Percentiles rank a stretch among this genome's conserved stretches.
Conservation (phyloP, 2,329 filamentous ascomycete species). For the Verticillium alfalfae region DNA sequence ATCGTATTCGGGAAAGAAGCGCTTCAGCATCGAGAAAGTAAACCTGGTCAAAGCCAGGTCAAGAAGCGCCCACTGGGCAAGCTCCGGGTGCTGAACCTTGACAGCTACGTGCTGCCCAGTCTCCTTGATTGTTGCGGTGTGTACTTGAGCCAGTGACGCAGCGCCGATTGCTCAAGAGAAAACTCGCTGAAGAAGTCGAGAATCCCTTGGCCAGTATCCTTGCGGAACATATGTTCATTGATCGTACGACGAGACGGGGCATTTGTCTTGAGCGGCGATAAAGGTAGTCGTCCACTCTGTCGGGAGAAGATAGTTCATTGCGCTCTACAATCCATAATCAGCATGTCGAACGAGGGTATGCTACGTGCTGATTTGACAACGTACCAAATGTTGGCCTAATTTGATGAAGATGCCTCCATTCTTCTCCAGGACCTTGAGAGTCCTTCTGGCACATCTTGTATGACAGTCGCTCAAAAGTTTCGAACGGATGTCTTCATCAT, state of each 20-base stretch:
- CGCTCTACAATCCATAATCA: constrained; percentile 52
- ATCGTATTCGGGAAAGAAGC: constrained; percentile 96
- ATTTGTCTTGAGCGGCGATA: constrained; percentile 94
- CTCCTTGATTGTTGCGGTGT: constrained; percentile 76
- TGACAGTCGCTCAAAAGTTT: constrained; percentile 76
- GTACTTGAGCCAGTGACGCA: constrained; percentile 90
- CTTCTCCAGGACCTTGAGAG: constrained; percentile 80
- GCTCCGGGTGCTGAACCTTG: constrained; percentile 87
- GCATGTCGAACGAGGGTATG: background rate
- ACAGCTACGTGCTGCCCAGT: constrained; percentile 86
- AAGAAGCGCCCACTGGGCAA: constrained; percentile 85
- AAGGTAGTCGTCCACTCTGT: constrained; percentile 93
- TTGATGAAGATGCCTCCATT: constrained; percentile 99
- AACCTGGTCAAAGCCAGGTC: constrained; percentile 83
- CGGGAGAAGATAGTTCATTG: constrained; percentile 90
- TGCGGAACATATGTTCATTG: constrained; percentile 81
- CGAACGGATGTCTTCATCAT: constrained; percentile 60
- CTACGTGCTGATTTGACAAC: constrained; percentile 6
- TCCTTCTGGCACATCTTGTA: constrained; percentile 85
- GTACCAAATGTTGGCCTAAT: constrained; percentile 82
- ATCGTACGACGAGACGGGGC: constrained; percentile 84
- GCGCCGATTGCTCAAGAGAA: constrained; percentile 73
- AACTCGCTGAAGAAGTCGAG: constrained; percentile 86
- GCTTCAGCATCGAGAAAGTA: constrained; percentile 83
- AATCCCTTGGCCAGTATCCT: constrained; percentile 75